Conservation (phyloP, 2,329 filamentous ascomycete genomes). For the Fusarium musae region DNA sequence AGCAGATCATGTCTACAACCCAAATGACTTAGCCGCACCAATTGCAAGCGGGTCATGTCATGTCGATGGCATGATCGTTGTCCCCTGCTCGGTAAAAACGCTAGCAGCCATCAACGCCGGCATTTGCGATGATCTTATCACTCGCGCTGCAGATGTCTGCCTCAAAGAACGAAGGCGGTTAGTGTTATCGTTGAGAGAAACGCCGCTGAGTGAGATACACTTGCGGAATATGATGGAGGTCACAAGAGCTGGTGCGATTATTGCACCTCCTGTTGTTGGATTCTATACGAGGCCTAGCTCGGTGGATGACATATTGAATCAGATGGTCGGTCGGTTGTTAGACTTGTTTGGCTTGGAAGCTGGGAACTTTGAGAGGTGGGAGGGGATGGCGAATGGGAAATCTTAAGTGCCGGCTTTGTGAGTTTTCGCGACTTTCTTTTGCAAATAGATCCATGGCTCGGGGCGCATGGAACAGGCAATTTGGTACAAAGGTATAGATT, state of each 20-base stretch:
- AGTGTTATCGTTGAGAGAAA: neutral
- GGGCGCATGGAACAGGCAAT: rapidly evolving
- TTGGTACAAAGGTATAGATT: neutral
- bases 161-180: constrained; percentile 17
- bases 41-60: constrained; percentile 16
- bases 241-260: constrained; percentile 7
- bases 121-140: constrained; percentile 12
- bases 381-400: neutral
- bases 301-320: constrained; percentile 16
- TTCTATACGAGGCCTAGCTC: constrained; percentile 14
- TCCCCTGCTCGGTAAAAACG: constrained; percentile 18
- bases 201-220: constrained; percentile 19
- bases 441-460: neutral
- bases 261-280: constrained; percentile 19
- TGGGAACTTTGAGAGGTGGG: constrained; percentile 9
- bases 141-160: constrained; percentile 11
- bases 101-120: constrained; percentile 7
- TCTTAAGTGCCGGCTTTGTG: neutral
- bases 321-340: constrained; percentile 19
- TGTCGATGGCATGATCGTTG: constrained; percentile 23
- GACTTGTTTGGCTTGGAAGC: constrained; percentile 17
- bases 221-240: constrained; percentile 21
- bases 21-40: constrained; percentile 56
- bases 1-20: constrained; percentile 52
- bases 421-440: neutral